Evolutionary conservation across 2,329 filamentous ascomycete genomes (phyloP).

Genomic region (Arthroderma sp.): DNA sequence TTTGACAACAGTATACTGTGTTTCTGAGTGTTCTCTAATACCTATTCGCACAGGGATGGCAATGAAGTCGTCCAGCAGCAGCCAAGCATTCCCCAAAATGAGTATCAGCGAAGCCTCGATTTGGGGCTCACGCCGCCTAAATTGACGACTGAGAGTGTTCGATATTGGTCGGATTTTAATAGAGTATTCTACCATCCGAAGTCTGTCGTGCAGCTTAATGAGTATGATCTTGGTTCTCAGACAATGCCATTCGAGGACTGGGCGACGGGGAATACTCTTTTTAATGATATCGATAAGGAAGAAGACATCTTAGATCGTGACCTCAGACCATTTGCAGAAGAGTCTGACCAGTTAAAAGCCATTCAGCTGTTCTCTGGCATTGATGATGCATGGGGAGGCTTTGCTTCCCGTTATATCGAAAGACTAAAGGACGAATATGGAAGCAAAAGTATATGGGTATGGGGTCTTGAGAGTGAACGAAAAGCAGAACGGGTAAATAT

Average conservation of each 20-base stretch:
- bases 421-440: slow-evolving; percentile 78
- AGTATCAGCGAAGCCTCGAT: slow-evolving; percentile 71
- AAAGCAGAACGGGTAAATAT: slow-evolving; percentile 3
- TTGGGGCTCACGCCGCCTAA: slow-evolving; percentile 49
- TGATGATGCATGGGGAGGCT: slow-evolving; percentile 74
- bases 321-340: slow-evolving; percentile 73
- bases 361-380: slow-evolving; percentile 61
- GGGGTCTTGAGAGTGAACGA: slow-evolving; percentile 51
- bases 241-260: slow-evolving; percentile 74
- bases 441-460: slow-evolving; percentile 75
- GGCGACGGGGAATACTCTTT: slow-evolving; percentile 61
- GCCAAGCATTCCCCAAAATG: slow-evolving; percentile 51
- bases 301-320: slow-evolving; percentile 86
- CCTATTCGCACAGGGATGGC: slow-evolving; percentile 42
- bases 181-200: slow-evolving; percentile 83
- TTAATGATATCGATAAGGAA: slow-evolving; percentile 58
- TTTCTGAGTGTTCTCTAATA: neutral
- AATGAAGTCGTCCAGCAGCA: slow-evolving; percentile 56
- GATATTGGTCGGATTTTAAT: slow-evolving; percentile 95
- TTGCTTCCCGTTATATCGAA: slow-evolving; percentile 60
- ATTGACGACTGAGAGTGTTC: slow-evolving; percentile 57
- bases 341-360: slow-evolving; percentile 84
- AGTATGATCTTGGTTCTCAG: slow-evolving; percentile 70
- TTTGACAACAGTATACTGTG: neutral
- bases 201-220: slow-evolving; percentile 73